These are phyloP conservation scores for Cylindrotheca fusiformis DNA, from an alignment of 108 stramenopile genomes.

Conservation along the genomic window DNA sequence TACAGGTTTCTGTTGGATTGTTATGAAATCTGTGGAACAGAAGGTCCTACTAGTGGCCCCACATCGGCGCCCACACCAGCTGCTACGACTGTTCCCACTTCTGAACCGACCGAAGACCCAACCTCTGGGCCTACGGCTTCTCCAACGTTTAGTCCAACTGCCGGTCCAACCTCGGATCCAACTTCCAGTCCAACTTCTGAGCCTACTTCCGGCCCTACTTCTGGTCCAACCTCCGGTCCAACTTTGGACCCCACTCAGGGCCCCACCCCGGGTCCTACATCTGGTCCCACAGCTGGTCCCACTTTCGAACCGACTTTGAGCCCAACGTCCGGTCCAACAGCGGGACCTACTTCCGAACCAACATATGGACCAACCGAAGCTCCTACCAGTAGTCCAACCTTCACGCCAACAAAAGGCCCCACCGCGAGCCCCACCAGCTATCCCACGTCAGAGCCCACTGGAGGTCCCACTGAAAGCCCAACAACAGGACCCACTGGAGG, in stretches of 20 bases:
- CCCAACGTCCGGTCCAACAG: conserved; percentile 7
- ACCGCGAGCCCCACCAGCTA: background rate
- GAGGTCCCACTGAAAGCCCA: conserved; percentile 7
- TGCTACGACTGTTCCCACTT: conserved; percentile 4
- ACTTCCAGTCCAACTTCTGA: conserved; percentile 10
- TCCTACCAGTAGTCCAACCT: conserved; percentile 1
- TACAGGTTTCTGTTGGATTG: background rate
- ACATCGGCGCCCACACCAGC: conserved; percentile 5
- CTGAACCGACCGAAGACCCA: conserved; percentile 9
- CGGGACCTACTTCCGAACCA: conserved; percentile 11
- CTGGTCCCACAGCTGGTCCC: conserved; percentile 7
- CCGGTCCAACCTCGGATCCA: conserved; percentile 1
- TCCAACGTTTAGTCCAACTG: conserved; percentile 9
- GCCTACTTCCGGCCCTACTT: conserved; percentile 6
- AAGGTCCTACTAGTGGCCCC: conserved; percentile 6
- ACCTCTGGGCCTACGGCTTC: conserved; percentile 12
- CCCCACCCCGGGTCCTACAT: conserved; percentile 4
- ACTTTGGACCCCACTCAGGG: conserved; percentile 4
- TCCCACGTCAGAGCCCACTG: conserved; percentile 2
- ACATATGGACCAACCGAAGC: conserved; percentile 5
- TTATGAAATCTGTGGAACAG: conserved; percentile 1
- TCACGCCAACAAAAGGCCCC: conserved; percentile 6
- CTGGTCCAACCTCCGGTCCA: conserved; percentile 9
- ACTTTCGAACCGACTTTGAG: background rate
- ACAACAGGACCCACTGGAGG: conserved; percentile 2